Base-by-base conservation (phyloP, 73 alveolate species). In the Breviolum minutum region DNA sequence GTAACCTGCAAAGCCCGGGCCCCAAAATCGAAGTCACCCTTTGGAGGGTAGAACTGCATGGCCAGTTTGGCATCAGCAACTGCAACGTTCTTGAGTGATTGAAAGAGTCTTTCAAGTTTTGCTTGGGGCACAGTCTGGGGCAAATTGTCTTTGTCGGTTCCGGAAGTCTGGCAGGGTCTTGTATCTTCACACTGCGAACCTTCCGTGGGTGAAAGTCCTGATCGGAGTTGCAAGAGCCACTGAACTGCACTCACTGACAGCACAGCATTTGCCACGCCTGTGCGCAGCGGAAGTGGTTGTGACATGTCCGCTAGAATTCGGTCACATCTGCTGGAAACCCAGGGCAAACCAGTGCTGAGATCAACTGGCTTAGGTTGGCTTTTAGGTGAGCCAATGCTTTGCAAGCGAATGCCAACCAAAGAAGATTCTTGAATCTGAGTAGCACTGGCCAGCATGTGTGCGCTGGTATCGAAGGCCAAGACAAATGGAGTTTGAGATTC, bases 21-120 rank as follows among this genome's bases (percentile, higher is more conserved):
- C 12, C 94, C 99, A 16, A 79, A 94, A 68, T 94, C 99, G 12
- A 62, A 88, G 27, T 94, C 99, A 7, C 99, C 99, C 68, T 94
- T 94, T 63, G 99, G 92, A 17, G 99, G 99, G 74, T 94, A 94
- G 99, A 94, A 94, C 60, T 94, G 99, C 99, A 94, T 79, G 9
- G 99, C 99, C 83, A 94, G 12, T 16, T 77, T 77, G 26, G 94
- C 99, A 27, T 40, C 4, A 20, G 63, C 40, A 13, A n/a, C 94
- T 8, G 94, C 74, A 27, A 94, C 99, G 29, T 26, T 61, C n/a
- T 48, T 86, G 68, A 94, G 73, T 16, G 99, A 94, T 24, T 69
- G 64, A 82, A 94, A 94, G 17, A 94, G 94, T 60, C 22, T 32
- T 11, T 82, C 54, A 26, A 94, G 98, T 63, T 92, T 92, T 10